Percentiles rank a stretch among this genome's conserved stretches.
These are phyloP conservation scores for Ceratobasidium sp. DNA, from an alignment of 1,284 basidiomycete species.

Conservation along the genomic window DNA sequence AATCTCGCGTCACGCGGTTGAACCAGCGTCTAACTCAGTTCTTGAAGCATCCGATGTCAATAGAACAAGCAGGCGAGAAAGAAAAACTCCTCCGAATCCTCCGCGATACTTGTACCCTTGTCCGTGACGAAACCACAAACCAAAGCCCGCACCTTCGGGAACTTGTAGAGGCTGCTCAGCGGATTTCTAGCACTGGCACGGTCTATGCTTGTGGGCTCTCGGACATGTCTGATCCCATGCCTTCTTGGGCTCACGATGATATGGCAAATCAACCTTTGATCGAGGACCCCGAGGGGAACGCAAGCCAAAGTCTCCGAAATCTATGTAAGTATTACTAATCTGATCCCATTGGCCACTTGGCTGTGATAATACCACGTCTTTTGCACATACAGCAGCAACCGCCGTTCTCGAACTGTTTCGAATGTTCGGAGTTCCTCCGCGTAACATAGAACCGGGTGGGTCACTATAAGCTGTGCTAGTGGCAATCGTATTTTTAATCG, in stretches of 20 bases:
- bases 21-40: neutral
- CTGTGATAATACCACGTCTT: no score
- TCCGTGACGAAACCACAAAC: neutral
- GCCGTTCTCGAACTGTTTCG: no score
- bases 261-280: neutral
- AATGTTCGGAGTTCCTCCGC: neutral
- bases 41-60: neutral
- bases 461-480: no score
- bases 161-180: neutral
- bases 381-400: no score
- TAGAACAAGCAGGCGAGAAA: neutral
- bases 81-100: conserved; percentile 2
- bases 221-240: conserved; percentile 10
- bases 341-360: no score
- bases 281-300: neutral
- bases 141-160: neutral
- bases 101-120: conserved; percentile 8
- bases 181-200: neutral
- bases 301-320: neutral
- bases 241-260: conserved; percentile 31
- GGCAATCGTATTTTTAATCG: no score
- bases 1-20: neutral
- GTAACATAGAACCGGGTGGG: neutral
- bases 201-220: neutral
- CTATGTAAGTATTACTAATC: neutral